Evolutionary conservation across 331 rosid species (phyloP), one percentile per base, ranked within the genome.

Genomic region (Rosa hybrid): DNA sequence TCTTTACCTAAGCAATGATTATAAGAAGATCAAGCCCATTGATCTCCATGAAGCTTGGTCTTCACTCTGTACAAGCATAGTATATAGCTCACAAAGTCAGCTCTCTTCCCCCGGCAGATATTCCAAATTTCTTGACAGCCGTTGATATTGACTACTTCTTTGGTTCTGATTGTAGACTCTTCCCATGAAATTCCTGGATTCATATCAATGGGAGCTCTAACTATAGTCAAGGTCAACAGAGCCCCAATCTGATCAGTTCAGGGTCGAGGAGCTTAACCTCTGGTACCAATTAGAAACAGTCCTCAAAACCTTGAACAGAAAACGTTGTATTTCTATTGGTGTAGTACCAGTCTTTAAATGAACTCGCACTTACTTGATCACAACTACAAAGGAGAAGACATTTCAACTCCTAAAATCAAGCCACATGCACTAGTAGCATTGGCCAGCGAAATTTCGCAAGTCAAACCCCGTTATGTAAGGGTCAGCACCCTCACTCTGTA

Each of bases 21-120:
- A 2, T 17, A 53, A 74, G 49, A 34, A 74, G n/a, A 56, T n/a
- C 78, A 59, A 18, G 3, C 42, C 44, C 71, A 4, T 23, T 59
- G 54, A 60, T 75, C 57, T 75, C 25, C 70, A 21, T 14, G 7
- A 44, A 59, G 71, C 44, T 59, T 49, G 71, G 57, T 59, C 71
- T 74, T 49, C 46, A 39, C 41, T 39, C 68, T 74, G 1, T 18
- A 34, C 39, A 34, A 45, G 49, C 48, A 44, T 44, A 44, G 9
- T 44, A 45, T 12, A 25, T 4, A 1, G 30, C 34, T 51, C n/a
- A 39, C 18, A 41, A 76, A 59, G 59, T 59, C 78, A 10, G 20
- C 42, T 57, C 23, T 42, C 9, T 23, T 75, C 69, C 69, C 48
- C 64, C 1, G 54, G 10, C 59, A 42, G 71, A 59, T 9, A 8